Evolutionary conservation across 2,329 filamentous ascomycete species (phyloP).

Genomic region (Botrytis byssoidea): DNA sequence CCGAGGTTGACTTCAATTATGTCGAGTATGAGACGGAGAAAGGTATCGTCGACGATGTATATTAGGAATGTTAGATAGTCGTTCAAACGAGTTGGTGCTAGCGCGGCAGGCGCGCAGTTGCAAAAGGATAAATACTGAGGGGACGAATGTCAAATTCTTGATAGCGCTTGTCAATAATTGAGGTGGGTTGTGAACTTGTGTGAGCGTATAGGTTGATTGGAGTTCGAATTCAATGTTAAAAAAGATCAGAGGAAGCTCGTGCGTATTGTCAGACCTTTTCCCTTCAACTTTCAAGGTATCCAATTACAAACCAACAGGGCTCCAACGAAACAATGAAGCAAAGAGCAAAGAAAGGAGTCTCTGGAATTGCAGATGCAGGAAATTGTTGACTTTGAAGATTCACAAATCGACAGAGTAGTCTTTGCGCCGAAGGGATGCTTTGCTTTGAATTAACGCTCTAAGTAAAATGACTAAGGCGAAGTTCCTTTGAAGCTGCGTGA

Average conservation of each 20-base stretch:
- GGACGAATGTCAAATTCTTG: conserved; percentile 1
- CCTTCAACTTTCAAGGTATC: conserved; percentile 1
- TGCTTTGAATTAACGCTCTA: neutral
- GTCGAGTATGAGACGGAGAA: neutral
- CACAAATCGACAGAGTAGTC: conserved; percentile 5
- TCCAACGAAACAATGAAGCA: neutral
- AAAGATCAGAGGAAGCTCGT: conserved; percentile 21
- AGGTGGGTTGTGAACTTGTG: neutral
- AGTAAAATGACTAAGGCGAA: neutral
- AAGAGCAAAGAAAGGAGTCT: neutral
- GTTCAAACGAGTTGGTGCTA: neutral
- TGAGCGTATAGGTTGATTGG: conserved; percentile 10
- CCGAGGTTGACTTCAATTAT: neutral
- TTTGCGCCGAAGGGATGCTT: neutral
- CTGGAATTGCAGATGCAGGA: neutral
- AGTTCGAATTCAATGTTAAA: conserved; percentile 5
- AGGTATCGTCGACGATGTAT: neutral
- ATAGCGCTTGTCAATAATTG: conserved; percentile 10
- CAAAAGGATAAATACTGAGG: neutral
- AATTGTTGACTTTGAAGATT: neutral
- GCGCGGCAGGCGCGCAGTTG: conserved; percentile 13
- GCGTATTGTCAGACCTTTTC: conserved; percentile 15
- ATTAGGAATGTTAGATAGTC: conserved; percentile 2
- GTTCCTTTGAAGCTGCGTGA: conserved; percentile 12
- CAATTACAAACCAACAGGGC: conserved; percentile 10